A percentile compares a stretch with the other conserved stretches of the same genome.
Evolutionary conservation across 2,329 filamentous ascomycete species (phyloP).

Genomic region (Aspergillus hortae): DNA sequence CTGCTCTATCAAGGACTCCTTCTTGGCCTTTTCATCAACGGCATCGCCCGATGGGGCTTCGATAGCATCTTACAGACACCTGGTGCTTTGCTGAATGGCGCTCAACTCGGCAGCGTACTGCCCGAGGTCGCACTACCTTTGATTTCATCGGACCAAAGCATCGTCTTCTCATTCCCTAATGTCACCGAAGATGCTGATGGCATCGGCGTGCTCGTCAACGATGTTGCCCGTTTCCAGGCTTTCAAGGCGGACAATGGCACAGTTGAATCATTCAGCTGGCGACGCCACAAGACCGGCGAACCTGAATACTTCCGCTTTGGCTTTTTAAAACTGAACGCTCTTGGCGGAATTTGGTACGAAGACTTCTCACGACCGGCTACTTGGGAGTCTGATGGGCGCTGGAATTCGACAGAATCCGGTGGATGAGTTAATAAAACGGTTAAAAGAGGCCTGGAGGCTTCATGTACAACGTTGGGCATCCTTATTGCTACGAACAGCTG

Average conservation of each 20-base stretch:
- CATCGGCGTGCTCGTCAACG: conserved; percentile 58
- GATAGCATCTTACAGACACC: conserved; percentile 58
- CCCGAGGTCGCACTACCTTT: conserved; percentile 36
- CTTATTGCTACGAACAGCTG: too few relatives aligned
- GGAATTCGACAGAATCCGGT: conserved; percentile 7
- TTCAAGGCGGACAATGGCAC: conserved; percentile 43
- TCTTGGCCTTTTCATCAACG: conserved; percentile 61
- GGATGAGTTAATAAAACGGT: background rate
- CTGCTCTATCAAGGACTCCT: conserved; percentile 61
- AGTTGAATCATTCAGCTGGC: conserved; percentile 33
- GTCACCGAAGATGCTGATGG: conserved; percentile 44
- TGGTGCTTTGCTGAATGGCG: conserved; percentile 42
- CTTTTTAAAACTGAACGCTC: conserved; percentile 33
- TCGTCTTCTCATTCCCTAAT: conserved; percentile 21
- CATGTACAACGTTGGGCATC: too few relatives aligned
- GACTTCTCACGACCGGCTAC: conserved; percentile 36
- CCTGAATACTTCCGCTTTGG: conserved; percentile 44
- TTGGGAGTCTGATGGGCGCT: conserved; percentile 29
- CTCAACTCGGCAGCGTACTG: conserved; percentile 29
- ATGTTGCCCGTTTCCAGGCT: conserved; percentile 56
- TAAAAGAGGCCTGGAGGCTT: too few relatives aligned
- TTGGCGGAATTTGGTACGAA: conserved; percentile 39
- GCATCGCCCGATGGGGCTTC: conserved; percentile 62
- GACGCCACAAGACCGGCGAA: conserved; percentile 23
- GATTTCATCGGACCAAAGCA: conserved; percentile 1